Base-by-base conservation (phyloP, 768 basidiomycete genomes). In the Psilocybe azurescens region DNA sequence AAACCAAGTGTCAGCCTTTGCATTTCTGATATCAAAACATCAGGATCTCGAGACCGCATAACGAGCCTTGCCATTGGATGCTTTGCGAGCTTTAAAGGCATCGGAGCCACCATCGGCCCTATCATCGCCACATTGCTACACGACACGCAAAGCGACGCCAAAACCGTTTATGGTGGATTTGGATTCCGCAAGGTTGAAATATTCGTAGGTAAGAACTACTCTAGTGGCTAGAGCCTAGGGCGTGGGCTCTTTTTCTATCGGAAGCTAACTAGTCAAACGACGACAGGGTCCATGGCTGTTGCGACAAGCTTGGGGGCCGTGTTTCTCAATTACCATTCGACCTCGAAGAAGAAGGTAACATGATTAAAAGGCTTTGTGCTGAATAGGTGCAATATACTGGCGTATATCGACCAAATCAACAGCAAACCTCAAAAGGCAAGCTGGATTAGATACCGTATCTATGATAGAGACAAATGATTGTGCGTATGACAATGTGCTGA, bases 51-150 rank as follows among this genome's bases (percentile, higher is more conserved):
- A n/a, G 53, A 62, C 29, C 61, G 57, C 28, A 62, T 62, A n/a
- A 62, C 61, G n/a, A 62, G 61, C 33, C 56, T 62, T 3, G 61
- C 61, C 11, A 56, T 62, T 18, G 61, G 61, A 33, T 62, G 61
- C 33, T 62, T 62, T 20, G 55, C 61, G 0, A 48, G 49, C 33
- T 56, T 62, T 20, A 62, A 62, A 38, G 61, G 61, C 8, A 47
- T 62, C 30, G 61, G 53, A 5, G 61, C 61, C 32, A 62, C 57
- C 36, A 28, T 62, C 32, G 61, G 61, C 14, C 61, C 61, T 9
- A 52, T 62, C 44, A 62, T 62, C 13, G 61, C 61, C 46, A 56
- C 56, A 1, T 57, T 56, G 28, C 61, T 62, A 30, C 56, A 62
- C 20, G 50, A 62, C 32, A 48, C 20, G 1, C 41, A 41, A 24